Base-by-base conservation (phyloP, 495 filamentous ascomycete genomes). In the Gamarada debralockiae region DNA sequence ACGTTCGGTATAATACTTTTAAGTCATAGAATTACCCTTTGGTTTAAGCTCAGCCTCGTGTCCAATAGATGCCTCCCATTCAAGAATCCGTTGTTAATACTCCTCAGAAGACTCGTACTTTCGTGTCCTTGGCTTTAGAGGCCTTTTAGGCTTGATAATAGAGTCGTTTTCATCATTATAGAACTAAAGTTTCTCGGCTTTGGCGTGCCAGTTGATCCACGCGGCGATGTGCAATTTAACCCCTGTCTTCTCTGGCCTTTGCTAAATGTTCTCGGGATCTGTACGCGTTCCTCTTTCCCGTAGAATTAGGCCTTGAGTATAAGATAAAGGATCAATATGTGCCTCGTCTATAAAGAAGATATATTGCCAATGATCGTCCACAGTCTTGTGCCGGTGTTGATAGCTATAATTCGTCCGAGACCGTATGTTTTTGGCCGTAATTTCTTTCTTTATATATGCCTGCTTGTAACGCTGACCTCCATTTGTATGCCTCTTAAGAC, bases 1-100 rank as follows among this genome's bases (percentile, higher is more conserved):
- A 36, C 23, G 21, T 34, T 52, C 50, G 2, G 24, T 34, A 25
- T 52, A 52, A 24, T 52, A 52, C 22, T 52, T 52, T 44, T 52
- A 37, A 14, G 49, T 52, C 49, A 52, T 52, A 17, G 49, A 3
- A 31, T n/a, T n/a, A n/a, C n/a, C n/a, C n/a, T n/a, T n/a, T n/a
- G n/a, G n/a, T n/a, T n/a, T n/a, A n/a, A n/a, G 49, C 23, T 52
- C 45, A n/a, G 47, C 17, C 1, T 23, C 40, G 7, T n/a, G 14
- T 27, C 39, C 12, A n/a, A 37, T 27, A 38, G 25, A 13, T 3
- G 50, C 50, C 8, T 53, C 42, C 50, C 27, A 53, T 15, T 53
- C 50, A 21, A 2, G 5, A 1, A 53, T 22, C 17, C 42, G 12
- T 2, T 22, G 12, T n/a, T 34, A 2, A 25, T 22, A 53, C 17